Evolutionary conservation across 2,329 filamentous ascomycete genomes (phyloP), one percentile per base, ranked within the genome.

Genomic region (Nakataea oryzae): DNA sequence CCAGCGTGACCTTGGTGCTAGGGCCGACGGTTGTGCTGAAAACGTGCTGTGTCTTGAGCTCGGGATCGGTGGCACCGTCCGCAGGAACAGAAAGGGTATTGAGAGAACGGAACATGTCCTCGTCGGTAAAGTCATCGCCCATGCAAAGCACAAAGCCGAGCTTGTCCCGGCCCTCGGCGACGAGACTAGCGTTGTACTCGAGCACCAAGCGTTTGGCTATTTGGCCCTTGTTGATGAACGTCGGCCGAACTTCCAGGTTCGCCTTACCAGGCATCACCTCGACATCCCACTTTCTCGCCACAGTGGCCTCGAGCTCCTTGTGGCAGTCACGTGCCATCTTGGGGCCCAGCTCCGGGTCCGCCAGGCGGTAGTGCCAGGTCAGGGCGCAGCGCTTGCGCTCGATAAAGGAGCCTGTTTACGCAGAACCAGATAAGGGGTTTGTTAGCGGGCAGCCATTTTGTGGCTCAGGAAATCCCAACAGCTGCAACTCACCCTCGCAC

Each of bases 211-310:
- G 86, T 76, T 91, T 93, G 21, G 88, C 90, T 66, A 97, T 97
- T 75, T 96, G 92, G 32, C 95, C 95, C 79, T 99, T 99, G 81
- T 97, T 97, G 77, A 99, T 92, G 70, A 96, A 96, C 0, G 88
- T 93, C 30, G 93, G 93, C n/a, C 95, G 88, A 34, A 97, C 93
- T 75, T 99, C 95, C 29, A 99, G 81, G 72, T 97, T 97, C 65
- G 93, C 93, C 78, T 97, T 99, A 69, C 95, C 95, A 0, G 87
- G 85, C 92, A 97, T 97, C 64, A 99, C 92, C 70, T 97, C 93
- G 3, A 97, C 90, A 58, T 96, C 92, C 84, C 88, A 96, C 66
- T 86, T 86, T 71, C 86, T 88, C 60, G 79, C 86, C 0, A 96
- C 88, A 0, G 86, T 90, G 5, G 81, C 78, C 72, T 96, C 88